phyloP scores from a whole-genome alignment of 2,329 filamentous ascomycete species.

The Fusarium phyllophilum region DNA sequence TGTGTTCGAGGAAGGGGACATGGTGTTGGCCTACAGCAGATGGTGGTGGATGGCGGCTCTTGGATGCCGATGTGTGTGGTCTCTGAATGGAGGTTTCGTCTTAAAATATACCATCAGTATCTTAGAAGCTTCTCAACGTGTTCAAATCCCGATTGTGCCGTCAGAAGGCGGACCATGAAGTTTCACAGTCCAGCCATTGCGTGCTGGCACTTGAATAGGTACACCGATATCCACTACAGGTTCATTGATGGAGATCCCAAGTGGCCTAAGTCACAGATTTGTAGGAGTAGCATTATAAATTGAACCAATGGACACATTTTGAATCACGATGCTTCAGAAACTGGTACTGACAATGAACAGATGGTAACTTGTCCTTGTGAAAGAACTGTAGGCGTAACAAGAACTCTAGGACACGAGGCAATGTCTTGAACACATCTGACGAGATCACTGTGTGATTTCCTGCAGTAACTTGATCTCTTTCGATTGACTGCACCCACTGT shows the following conservation, averaged over 20 bases:
- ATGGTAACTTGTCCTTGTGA: fast-evolving
- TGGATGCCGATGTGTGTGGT: fast-evolving
- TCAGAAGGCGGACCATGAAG: neutral
- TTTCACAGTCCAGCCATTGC: fast-evolving
- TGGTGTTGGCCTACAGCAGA: neutral
- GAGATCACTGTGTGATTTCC: fast-evolving
- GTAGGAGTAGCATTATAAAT: neutral
- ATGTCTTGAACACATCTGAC: fast-evolving
- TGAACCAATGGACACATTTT: fast-evolving
- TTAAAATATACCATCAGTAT: neutral
- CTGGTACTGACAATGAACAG: neutral
- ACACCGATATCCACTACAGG: neutral
- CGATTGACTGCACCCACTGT: fast-evolving
- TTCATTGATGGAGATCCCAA: too few species aligned
- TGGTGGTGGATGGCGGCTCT: fast-evolving
- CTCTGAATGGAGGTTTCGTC: fast-evolving
- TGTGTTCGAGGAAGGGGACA: fast-evolving
- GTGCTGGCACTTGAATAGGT: fast-evolving
- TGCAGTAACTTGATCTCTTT: fast-evolving
- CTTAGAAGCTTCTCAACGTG: fast-evolving
- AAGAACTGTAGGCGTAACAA: neutral
- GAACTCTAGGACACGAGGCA: fast-evolving
- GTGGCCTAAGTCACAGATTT: fast-evolving
- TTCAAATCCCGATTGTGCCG: fast-evolving
- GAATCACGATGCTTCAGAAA: fast-evolving